Conservation (phyloP, 169 alveolate genomes). For the Neospora caninum region DNA sequence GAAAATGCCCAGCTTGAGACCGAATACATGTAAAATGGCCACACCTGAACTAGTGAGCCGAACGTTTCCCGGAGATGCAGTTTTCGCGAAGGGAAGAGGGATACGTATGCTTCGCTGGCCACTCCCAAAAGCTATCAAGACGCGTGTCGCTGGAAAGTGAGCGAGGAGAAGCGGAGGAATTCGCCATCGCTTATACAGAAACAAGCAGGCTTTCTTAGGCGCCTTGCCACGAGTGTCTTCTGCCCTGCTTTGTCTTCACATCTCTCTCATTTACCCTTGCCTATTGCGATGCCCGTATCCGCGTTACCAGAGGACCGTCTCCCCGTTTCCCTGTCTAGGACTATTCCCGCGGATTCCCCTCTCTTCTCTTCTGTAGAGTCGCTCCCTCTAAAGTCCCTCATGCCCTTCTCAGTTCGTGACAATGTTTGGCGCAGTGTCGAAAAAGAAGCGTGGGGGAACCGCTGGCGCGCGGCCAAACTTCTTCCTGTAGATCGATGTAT, state of each 20-base stretch:
- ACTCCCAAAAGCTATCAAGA: too few relatives aligned
- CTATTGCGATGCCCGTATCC: background rate
- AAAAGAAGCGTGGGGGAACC: background rate
- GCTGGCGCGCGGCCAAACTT: background rate
- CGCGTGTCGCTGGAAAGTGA: too few relatives aligned
- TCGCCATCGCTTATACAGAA: too few relatives aligned
- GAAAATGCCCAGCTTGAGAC: constrained; percentile 40
- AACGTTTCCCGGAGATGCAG: too few relatives aligned
- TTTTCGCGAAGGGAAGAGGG: too few relatives aligned
- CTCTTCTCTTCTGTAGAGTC: background rate
- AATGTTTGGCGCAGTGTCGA: background rate
- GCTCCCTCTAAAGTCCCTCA: background rate
- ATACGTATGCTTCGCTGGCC: too few relatives aligned
- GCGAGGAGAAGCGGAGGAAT: too few relatives aligned
- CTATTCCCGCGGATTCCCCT: background rate
- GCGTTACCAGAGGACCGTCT: background rate
- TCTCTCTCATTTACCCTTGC: background rate
- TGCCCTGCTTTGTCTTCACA: background rate
- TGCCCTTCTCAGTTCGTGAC: background rate
- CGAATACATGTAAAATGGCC: background rate
- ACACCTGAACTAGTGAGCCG: too few relatives aligned
- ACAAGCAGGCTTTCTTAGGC: background rate
- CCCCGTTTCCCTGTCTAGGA: background rate
- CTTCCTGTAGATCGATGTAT: background rate
- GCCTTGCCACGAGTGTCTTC: background rate